Conservation (phyloP, 2,329 filamentous ascomycete genomes). For the Dothistroma pini region DNA sequence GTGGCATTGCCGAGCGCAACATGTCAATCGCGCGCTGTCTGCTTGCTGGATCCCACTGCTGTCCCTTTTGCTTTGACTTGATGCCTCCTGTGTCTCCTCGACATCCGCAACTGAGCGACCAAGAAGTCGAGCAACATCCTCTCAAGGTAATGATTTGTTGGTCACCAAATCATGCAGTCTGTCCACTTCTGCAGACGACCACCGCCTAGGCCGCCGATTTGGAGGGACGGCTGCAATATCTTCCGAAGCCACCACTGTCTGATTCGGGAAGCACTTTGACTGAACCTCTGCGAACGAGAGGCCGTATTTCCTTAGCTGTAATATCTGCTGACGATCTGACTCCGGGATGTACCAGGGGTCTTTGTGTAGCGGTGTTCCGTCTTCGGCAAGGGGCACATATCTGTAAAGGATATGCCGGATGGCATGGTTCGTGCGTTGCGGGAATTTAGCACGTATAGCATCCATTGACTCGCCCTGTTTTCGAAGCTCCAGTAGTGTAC, state of each 20-base stretch:
- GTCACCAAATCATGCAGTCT: neutral
- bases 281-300: neutral
- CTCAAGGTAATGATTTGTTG: neutral
- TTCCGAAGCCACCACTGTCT: neutral
- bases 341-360: neutral
- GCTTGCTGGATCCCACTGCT: neutral
- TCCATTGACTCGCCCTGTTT: neutral
- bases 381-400: neutral
- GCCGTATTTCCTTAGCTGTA: neutral
- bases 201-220: neutral
- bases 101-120: neutral
- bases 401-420: neutral
- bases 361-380: neutral
- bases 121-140: neutral
- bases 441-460: neutral
- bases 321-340: neutral
- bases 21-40: neutral
- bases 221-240: neutral
- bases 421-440: neutral
- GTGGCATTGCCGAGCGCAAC: neutral
- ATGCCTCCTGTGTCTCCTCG: neutral
- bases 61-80: neutral
- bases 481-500: neutral
- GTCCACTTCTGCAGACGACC: neutral
- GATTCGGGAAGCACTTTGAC: neutral